Evolutionary conservation across 495 filamentous ascomycete species (phyloP).

Genomic region (Cenococcum geophilum): DNA sequence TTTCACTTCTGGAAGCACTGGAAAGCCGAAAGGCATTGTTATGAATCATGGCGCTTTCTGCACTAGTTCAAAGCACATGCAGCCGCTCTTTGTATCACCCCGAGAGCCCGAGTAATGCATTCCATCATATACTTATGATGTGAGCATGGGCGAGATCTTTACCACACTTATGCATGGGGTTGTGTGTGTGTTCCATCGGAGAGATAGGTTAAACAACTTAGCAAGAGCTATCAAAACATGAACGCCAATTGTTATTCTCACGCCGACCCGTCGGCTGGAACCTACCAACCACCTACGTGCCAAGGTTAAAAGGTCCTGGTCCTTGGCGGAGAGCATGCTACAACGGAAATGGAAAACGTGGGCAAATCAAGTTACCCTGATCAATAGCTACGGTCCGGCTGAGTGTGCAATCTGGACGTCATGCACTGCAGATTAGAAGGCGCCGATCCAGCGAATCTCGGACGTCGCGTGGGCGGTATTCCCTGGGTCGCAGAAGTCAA

Average conservation of each 20-base stretch:
- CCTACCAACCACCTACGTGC: too few relatives aligned
- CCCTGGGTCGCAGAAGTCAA: conserved; percentile 40
- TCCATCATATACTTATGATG: conserved; percentile 43
- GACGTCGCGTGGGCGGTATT: conserved; percentile 26
- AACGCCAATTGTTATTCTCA: too few relatives aligned
- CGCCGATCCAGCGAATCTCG: conserved; percentile 31
- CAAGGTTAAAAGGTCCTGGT: conserved; percentile 36
- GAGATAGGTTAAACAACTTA: conserved; percentile 47
- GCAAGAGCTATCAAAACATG: conserved; percentile 41
- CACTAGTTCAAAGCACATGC: conserved; percentile 33
- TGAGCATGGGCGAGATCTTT: conserved; percentile 40
- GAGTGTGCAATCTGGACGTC: conserved; percentile 31
- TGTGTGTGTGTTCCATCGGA: conserved; percentile 38
- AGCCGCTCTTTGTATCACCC: conserved; percentile 16
- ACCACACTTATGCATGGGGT: conserved; percentile 40
- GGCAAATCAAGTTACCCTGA: conserved; percentile 15
- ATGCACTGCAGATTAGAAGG: conserved; percentile 14
- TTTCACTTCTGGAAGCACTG: conserved; percentile 52
- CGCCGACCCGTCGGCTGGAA: too few relatives aligned
- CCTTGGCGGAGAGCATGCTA: conserved; percentile 41
- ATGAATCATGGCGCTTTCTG: conserved; percentile 46
- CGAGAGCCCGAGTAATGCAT: conserved; percentile 42
- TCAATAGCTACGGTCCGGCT: conserved; percentile 40
- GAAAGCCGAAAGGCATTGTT: conserved; percentile 51
- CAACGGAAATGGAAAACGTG: conserved; percentile 32